Conservation (phyloP, 345 rosid species). For the Fremontodendron californicum region DNA sequence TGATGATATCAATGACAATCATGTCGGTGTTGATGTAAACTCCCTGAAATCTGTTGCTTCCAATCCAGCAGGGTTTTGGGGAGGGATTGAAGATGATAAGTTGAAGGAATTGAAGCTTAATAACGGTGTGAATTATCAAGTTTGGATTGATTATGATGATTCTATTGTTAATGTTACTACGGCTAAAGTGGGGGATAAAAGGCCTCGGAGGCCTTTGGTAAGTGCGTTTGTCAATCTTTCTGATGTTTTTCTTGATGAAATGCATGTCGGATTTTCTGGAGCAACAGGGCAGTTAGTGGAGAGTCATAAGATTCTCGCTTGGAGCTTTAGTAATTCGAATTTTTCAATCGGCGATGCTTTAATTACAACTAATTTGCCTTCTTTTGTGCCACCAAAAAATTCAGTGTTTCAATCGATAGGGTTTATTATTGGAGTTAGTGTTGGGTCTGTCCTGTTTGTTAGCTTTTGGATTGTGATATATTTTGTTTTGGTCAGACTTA, state of each 20-base stretch:
- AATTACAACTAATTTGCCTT: conserved; percentile 27
- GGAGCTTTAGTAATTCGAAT: conserved; percentile 29
- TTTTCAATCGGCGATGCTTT: conserved; percentile 27
- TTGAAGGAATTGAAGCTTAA: conserved; percentile 28
- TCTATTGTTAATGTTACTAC: conserved; percentile 34
- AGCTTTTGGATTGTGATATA: conserved; percentile 13
- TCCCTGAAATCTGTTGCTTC: conserved; percentile 32
- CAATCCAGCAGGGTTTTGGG: conserved; percentile 35
- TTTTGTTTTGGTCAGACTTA: not conserved
- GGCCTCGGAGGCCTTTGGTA: conserved; percentile 33
- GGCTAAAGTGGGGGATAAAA: conserved; percentile 30
- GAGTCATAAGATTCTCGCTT: conserved; percentile 29
- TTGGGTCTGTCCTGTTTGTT: conserved; percentile 1
- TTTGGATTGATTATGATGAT: conserved; percentile 26
- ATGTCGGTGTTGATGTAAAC: conserved; percentile 43
- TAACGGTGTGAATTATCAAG: conserved; percentile 30
- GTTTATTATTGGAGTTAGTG: conserved; percentile 25
- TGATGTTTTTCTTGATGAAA: conserved; percentile 17
- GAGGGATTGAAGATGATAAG: conserved; percentile 17
- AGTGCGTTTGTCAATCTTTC: conserved; percentile 19
- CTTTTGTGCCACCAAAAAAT: conserved; percentile 24
- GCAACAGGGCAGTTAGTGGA: conserved; percentile 29
- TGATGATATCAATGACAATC: conserved; percentile 40
- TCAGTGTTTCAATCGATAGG: conserved; percentile 25
- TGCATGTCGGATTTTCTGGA: conserved; percentile 20